Conservation (phyloP, 768 basidiomycete genomes). For the Candolleomyces aberdarensis region DNA sequence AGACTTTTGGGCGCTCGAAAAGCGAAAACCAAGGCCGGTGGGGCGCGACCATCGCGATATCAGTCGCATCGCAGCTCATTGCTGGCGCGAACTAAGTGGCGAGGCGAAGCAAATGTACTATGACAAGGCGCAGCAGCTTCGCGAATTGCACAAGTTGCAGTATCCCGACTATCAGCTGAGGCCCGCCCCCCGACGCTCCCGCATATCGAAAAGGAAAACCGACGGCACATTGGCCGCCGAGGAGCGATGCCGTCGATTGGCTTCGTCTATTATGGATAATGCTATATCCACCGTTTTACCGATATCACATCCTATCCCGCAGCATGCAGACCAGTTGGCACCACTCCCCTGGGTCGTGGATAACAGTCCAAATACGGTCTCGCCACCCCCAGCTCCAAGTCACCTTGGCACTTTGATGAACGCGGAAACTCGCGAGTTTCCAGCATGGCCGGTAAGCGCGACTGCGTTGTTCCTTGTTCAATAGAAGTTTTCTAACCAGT, state of each 20-base stretch:
- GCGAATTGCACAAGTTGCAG: slow-evolving; percentile 41
- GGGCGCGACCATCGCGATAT: slow-evolving; percentile 68
- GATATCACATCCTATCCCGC: neutral
- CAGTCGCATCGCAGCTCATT: slow-evolving; percentile 58
- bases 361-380: too few species aligned
- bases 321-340: too few species aligned
- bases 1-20: slow-evolving; percentile 53
- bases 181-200: slow-evolving; percentile 31
- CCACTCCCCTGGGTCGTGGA: too few species aligned
- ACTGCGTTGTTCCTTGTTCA: too few species aligned
- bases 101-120: slow-evolving; percentile 42
- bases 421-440: too few species aligned
- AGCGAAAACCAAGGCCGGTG: slow-evolving; percentile 41
- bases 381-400: too few species aligned
- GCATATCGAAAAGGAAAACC: slow-evolving; percentile 31
- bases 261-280: neutral
- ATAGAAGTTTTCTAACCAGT: too few species aligned
- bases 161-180: slow-evolving; percentile 58
- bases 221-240: neutral
- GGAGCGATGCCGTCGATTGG: neutral
- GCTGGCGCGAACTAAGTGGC: slow-evolving; percentile 53
- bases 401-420: too few species aligned
- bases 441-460: too few species aligned
- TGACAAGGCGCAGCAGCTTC: slow-evolving; percentile 38
- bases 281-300: neutral